Conservation (phyloP, 2,329 filamentous ascomycete species). For the Nannizziopsis barbatae region DNA sequence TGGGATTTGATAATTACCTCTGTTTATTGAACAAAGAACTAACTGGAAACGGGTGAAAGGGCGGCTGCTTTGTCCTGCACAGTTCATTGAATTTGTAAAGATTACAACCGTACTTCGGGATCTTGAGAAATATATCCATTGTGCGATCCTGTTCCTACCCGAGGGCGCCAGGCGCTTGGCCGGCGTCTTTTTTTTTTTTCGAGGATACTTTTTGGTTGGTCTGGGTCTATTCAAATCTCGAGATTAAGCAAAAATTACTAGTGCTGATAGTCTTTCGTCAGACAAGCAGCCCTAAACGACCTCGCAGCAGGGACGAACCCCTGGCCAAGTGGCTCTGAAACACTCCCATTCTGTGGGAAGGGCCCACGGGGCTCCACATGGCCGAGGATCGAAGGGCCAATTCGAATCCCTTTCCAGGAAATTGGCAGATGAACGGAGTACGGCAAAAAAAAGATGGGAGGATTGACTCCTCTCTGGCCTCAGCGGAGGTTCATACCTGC, state of each 20-base stretch:
- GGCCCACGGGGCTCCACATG: neutral
- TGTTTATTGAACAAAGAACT: slow-evolving; percentile 1
- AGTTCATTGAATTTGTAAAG: neutral
- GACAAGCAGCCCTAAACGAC: slow-evolving; percentile 7
- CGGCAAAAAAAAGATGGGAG: too few relatives aligned
- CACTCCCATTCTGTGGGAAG: slow-evolving; percentile 8
- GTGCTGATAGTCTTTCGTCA: slow-evolving; percentile 2
- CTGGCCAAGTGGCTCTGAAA: slow-evolving; percentile 7
- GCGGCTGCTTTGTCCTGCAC: slow-evolving; percentile 2
- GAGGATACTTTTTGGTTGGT: too few relatives aligned
- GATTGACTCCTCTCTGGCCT: too few relatives aligned
- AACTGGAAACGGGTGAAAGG: neutral
- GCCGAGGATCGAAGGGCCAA: slow-evolving; percentile 5
- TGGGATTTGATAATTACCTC: neutral
- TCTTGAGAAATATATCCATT: too few relatives aligned
- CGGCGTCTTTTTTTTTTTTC: too few relatives aligned
- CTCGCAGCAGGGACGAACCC: neutral
- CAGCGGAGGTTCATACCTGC: too few relatives aligned
- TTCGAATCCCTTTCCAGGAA: slow-evolving; percentile 2
- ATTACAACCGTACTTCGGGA: too few relatives aligned
- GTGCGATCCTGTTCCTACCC: too few relatives aligned
- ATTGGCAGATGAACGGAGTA: too few relatives aligned
- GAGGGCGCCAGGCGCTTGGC: too few relatives aligned
- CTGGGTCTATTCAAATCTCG: too few relatives aligned
- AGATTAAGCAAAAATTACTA: neutral